Evolutionary conservation across 2,329 filamentous ascomycete genomes (phyloP).

Genomic region (Blumeriella jaapii): DNA sequence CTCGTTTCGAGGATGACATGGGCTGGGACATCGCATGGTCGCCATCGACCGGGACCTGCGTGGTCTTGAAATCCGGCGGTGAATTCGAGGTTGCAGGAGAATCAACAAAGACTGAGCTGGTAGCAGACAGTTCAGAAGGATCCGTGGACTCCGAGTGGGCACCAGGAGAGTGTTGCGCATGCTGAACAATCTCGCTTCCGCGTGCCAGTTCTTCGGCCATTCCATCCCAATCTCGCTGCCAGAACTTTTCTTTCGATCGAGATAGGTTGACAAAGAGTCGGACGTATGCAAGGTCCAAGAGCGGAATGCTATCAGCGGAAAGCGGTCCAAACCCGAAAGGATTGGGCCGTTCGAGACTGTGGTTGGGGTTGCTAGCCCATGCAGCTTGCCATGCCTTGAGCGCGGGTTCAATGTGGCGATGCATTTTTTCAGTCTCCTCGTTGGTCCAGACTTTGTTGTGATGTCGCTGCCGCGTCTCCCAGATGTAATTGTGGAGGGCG

Average conservation of each 20-base stretch:
- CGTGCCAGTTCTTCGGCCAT: conserved; percentile 80
- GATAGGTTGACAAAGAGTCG: conserved; percentile 89
- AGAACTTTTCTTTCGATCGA: conserved; percentile 83
- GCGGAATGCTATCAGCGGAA: conserved; percentile 80
- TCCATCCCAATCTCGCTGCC: conserved; percentile 85
- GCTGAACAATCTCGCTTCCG: conserved; percentile 63
- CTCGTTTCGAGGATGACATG: conserved; percentile 54
- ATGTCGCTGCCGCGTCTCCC: conserved; percentile 89
- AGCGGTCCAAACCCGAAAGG: conserved; percentile 72
- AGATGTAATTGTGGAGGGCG: conserved; percentile 94
- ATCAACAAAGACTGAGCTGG: conserved; percentile 36
- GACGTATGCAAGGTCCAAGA: conserved; percentile 86
- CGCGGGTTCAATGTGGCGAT: conserved; percentile 86
- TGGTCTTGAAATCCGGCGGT: conserved; percentile 29
- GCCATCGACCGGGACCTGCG: conserved; percentile 11
- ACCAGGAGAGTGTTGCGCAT: conserved; percentile 50
- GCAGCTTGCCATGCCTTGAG: conserved; percentile 89
- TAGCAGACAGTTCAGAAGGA: conserved; percentile 35
- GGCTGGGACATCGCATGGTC: conserved; percentile 23
- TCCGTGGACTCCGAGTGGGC: conserved; percentile 31
- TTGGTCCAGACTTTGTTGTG: conserved; percentile 82
- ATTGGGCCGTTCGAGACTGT: conserved; percentile 75
- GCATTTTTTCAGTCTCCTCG: conserved; percentile 91
- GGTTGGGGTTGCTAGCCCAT: conserved; percentile 77
- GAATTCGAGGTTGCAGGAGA: conserved; percentile 41